These are phyloP conservation scores for Pythium graminicola DNA, from an alignment of 352 stramenopile species.

Conservation along the genomic window DNA sequence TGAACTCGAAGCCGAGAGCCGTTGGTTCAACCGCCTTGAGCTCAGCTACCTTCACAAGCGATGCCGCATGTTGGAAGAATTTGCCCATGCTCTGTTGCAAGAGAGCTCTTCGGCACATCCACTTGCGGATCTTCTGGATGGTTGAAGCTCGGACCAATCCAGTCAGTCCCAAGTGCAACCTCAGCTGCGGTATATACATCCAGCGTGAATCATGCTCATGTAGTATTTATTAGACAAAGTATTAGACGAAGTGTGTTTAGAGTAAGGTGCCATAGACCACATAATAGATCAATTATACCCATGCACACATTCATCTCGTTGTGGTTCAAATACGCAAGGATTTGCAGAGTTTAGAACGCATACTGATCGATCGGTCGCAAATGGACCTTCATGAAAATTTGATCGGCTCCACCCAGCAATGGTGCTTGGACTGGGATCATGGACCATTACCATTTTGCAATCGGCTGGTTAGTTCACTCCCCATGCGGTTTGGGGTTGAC, in stretches of 20 bases:
- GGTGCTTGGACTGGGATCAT: too few species aligned
- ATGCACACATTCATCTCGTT: too few species aligned
- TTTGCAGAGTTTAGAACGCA: too few species aligned
- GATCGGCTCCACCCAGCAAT: too few species aligned
- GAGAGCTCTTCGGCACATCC: slow-evolving; percentile 67
- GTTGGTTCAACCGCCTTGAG: slow-evolving; percentile 82
- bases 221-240: not conserved
- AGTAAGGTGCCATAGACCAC: too few species aligned
- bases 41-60: slow-evolving; percentile 75
- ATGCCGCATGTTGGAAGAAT: slow-evolving; percentile 71
- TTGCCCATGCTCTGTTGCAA: slow-evolving; percentile 63
- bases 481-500: not conserved
- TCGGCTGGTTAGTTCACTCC: not conserved
- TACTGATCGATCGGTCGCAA: too few species aligned
- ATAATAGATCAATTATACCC: too few species aligned
- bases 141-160: slow-evolving; percentile 15
- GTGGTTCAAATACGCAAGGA: too few species aligned
- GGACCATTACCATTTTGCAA: not conserved
- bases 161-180: not conserved
- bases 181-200: not conserved
- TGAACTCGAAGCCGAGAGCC: slow-evolving; percentile 44
- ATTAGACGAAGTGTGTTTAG: too few species aligned
- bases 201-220: not conserved
- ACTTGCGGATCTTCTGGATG: slow-evolving; percentile 63
- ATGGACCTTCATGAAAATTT: too few species aligned